phyloP scores from a whole-genome alignment of 2,329 filamentous ascomycete genomes.

The Cladobotryum mycophilum region DNA sequence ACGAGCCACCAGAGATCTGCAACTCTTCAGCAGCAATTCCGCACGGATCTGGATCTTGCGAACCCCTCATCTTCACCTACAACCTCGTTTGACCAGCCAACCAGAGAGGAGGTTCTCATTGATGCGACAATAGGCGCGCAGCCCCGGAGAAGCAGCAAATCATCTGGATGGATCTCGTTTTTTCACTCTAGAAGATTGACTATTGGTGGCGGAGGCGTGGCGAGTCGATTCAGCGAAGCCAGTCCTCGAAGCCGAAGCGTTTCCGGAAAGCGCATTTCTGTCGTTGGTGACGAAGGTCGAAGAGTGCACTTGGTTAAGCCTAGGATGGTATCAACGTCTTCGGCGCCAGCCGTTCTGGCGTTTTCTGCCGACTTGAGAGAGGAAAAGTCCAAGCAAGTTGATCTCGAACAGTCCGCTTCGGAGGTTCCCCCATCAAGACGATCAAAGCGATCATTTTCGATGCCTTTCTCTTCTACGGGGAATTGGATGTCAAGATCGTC shows the following conservation, averaged over 20 bases:
- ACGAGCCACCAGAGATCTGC: conserved; percentile 74
- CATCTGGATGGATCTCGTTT: conserved; percentile 47
- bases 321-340: conserved; percentile 27
- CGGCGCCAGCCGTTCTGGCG: conserved; percentile 17
- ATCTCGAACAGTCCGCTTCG: conserved; percentile 17
- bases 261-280: conserved; percentile 23
- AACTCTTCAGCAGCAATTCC: conserved; percentile 58
- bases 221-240: conserved; percentile 22
- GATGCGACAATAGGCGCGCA: conserved; percentile 21
- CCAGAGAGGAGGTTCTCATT: conserved; percentile 24
- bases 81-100: conserved; percentile 31
- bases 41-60: conserved; percentile 24
- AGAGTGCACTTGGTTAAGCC: conserved; percentile 32
- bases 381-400: conserved; percentile 3
- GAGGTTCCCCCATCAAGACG: conserved; percentile 39
- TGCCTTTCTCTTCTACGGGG: conserved; percentile 52
- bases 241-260: conserved; percentile 18
- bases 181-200: conserved; percentile 41
- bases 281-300: conserved; percentile 17
- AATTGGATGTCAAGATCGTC: conserved; percentile 50
- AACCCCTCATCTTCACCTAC: conserved; percentile 18
- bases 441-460: conserved; percentile 49
- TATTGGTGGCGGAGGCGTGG: conserved; percentile 16
- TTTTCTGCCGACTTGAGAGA: conserved; percentile 20
- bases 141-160: conserved; percentile 12